phyloP scores from a whole-genome alignment of 805 yeast genomes.

The Metschnikowia borealis region DNA sequence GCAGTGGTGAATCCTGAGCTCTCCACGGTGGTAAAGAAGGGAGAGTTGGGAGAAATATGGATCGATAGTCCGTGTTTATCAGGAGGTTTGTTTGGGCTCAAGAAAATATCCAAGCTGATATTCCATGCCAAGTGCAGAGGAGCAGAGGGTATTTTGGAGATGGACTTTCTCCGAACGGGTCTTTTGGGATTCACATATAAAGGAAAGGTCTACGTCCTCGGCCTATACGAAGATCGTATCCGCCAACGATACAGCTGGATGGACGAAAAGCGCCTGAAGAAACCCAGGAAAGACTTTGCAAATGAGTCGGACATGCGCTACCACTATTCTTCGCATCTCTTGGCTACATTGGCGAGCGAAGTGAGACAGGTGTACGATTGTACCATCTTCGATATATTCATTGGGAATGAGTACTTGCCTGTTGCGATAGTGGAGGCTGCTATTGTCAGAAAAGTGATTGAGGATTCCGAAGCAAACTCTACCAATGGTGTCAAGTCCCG shows the following conservation, averaged over 20 bases:
- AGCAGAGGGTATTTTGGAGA: conserved; percentile 62
- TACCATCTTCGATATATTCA: conserved; percentile 80
- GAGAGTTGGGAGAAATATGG: conserved; percentile 95
- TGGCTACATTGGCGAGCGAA: conserved; percentile 76
- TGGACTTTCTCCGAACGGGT: conserved; percentile 87
- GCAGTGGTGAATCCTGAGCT: conserved; percentile 96
- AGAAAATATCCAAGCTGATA: conserved; percentile 62
- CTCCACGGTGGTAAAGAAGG: conserved; percentile 61
- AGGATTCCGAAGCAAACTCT: conserved; percentile 23
- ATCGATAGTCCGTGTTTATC: conserved; percentile 89
- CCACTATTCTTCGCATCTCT: conserved; percentile 83
- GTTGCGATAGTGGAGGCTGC: conserved; percentile 81
- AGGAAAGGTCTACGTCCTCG: conserved; percentile 84
- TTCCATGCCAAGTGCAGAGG: conserved; percentile 81
- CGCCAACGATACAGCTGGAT: conserved; percentile 71
- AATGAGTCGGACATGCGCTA: conserved; percentile 47
- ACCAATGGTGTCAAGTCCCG: conserved; percentile 13
- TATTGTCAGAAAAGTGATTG: conserved; percentile 35
- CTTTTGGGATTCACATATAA: conserved; percentile 81
- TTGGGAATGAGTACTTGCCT: conserved; percentile 77
- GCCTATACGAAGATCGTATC: conserved; percentile 87
- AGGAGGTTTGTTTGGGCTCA: conserved; percentile 81
- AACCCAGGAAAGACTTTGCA: conserved; percentile 28
- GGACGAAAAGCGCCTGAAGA: conserved; percentile 42
- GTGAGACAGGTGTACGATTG: conserved; percentile 84